These are phyloP conservation scores for Picea glauca DNA, from an alignment of 75 land plant genomes.

Conservation along the genomic window DNA sequence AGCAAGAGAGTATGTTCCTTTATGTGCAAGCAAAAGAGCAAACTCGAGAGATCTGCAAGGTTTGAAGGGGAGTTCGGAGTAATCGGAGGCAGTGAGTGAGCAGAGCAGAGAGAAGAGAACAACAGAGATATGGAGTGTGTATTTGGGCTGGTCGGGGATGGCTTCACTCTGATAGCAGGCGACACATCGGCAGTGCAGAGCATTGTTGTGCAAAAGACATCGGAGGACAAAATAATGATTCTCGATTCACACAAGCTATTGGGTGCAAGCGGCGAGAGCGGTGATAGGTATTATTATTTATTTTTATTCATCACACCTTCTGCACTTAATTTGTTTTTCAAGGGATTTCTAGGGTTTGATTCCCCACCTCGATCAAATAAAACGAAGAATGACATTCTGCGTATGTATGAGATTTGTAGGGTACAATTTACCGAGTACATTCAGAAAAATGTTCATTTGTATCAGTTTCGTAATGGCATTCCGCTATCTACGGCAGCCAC, in stretches of 20 bases:
- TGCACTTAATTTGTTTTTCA: too few relatives aligned
- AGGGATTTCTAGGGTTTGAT: constrained; percentile 5
- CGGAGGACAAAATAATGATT: constrained; percentile 74
- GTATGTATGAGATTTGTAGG: constrained; percentile 22
- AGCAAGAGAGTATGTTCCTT: too few relatives aligned
- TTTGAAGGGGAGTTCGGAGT: too few relatives aligned
- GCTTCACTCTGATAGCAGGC: constrained; percentile 22
- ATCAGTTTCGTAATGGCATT: constrained; percentile 82
- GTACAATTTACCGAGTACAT: constrained; percentile 93
- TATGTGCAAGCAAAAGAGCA: too few relatives aligned
- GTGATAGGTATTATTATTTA: constrained; percentile 49
- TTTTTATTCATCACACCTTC: too few relatives aligned
- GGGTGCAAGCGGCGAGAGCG: constrained; percentile 78
- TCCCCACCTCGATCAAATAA: neutral
- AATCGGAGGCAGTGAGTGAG: too few relatives aligned
- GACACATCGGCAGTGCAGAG: constrained; percentile 42
- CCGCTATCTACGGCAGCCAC: constrained; percentile 86
- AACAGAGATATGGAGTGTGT: constrained; percentile 29
- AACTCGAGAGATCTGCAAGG: too few relatives aligned
- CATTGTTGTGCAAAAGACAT: constrained; percentile 37
- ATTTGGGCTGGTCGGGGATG: constrained; percentile 37
- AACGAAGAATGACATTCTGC: neutral
- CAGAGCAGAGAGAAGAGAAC: neutral
- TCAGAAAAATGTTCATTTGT: constrained; percentile 84
- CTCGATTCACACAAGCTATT: constrained; percentile 95